Conservation (phyloP, 2,329 filamentous ascomycete species). For the Fulvia fulva region DNA sequence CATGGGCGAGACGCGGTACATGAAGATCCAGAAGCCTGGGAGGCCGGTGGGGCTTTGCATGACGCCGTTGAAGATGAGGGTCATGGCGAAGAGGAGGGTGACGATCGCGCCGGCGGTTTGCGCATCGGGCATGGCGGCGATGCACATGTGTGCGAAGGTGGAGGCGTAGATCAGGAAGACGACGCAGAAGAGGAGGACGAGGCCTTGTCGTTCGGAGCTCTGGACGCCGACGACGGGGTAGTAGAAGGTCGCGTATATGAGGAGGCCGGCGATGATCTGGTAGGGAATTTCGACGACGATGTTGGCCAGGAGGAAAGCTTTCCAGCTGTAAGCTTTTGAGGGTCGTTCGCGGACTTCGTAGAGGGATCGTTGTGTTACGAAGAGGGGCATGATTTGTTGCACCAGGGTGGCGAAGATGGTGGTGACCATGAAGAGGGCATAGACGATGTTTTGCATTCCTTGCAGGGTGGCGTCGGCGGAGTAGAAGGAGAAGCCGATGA, state of each 20-base stretch:
- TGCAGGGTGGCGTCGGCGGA: slow-evolving; percentile 35
- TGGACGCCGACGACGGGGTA: slow-evolving; percentile 48
- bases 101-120: slow-evolving; percentile 59
- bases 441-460: slow-evolving; percentile 45
- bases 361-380: slow-evolving; percentile 55
- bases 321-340: slow-evolving; percentile 71
- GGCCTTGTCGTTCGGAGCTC: slow-evolving; percentile 53
- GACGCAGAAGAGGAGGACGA: slow-evolving; percentile 63
- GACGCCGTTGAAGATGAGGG: slow-evolving; percentile 52
- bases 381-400: slow-evolving; percentile 58
- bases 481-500: slow-evolving; percentile 47
- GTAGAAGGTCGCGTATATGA: slow-evolving; percentile 65
- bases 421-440: slow-evolving; percentile 50
- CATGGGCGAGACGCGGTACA: slow-evolving; percentile 66
- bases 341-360: slow-evolving; percentile 60
- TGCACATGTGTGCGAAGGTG: slow-evolving; percentile 70
- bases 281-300: slow-evolving; percentile 69
- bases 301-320: slow-evolving; percentile 67
- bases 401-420: slow-evolving; percentile 43
- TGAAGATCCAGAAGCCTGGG: slow-evolving; percentile 73
- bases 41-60: slow-evolving; percentile 56
- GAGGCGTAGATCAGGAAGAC: slow-evolving; percentile 68
- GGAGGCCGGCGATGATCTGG: slow-evolving; percentile 57
- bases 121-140: slow-evolving; percentile 65
- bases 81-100: slow-evolving; percentile 45